Conservation (phyloP, 179 eudicot species). For the Heliamphora pulchella region DNA sequence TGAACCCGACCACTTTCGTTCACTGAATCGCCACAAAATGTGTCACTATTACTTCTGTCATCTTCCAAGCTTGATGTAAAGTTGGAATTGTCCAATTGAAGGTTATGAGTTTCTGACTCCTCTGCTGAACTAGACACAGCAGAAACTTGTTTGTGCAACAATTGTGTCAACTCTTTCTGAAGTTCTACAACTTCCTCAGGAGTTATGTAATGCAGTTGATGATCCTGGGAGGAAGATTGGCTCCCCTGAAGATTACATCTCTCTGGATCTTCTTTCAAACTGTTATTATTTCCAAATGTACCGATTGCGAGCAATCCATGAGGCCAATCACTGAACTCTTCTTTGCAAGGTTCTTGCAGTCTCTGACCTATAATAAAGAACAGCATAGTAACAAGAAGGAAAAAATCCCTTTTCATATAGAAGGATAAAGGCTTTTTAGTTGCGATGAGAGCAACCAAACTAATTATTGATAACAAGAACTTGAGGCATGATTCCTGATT, state of each 20-base stretch:
- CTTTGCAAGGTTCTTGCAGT: slow-evolving; percentile 32
- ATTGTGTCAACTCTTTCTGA: slow-evolving; percentile 37
- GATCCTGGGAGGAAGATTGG: slow-evolving; percentile 16
- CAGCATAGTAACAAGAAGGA: background rate
- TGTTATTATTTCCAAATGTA: slow-evolving; percentile 48
- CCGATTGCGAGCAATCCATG: slow-evolving; percentile 69
- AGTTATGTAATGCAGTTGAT: slow-evolving; percentile 20
- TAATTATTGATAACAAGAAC: too few species aligned
- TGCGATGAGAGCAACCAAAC: too few species aligned
- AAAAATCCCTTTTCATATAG: background rate
- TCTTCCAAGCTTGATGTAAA: slow-evolving; percentile 7
- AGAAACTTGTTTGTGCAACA: slow-evolving; percentile 15
- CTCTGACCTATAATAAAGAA: slow-evolving; percentile 26
- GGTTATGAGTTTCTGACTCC: slow-evolving; percentile 7
- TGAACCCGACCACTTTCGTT: slow-evolving; percentile 20
- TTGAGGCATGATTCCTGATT: too few species aligned
- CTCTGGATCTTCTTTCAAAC: slow-evolving; percentile 24
- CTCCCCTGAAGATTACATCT: slow-evolving; percentile 10
- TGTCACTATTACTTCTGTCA: slow-evolving; percentile 7
- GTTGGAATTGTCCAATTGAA: background rate
- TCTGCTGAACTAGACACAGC: background rate
- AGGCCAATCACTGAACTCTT: slow-evolving; percentile 88
- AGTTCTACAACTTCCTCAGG: slow-evolving; percentile 35
- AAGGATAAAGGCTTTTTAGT: too few species aligned
- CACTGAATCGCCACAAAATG: background rate